Evolutionary conservation across 306 rosid genomes (phyloP), one percentile per base, ranked within the genome.

Genomic region (Cucurbita ficifolia): DNA sequence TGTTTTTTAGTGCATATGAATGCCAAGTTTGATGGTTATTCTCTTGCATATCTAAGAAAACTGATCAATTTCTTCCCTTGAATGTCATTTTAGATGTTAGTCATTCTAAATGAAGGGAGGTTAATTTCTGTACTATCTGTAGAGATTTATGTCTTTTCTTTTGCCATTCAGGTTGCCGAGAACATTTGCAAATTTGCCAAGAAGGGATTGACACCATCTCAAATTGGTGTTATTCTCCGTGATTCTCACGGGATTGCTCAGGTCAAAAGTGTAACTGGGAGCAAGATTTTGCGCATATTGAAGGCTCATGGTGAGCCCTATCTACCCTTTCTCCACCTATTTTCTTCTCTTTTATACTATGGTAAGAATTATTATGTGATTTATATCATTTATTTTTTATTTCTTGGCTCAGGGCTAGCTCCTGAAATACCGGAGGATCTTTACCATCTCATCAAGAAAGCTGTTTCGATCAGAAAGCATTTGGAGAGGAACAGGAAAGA

Each of bases 371-470:
- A 72, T 53, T n/a, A 5, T 53, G 22, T 55, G 40, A 74, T 42
- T 24, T 13, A 21, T 12, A 14, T 24, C n/a, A 0, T 4, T 43
- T 5, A 19, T 39, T 8, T 72, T 18, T 72, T 54, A 19, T 56
- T 55, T 1, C 3, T 16, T 14, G 12, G 16, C 67, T 12, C 45
- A 90, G 96, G 90, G 7, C 94, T 92, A 76, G 97, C 92, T 6
- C 97, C 97, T 48, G 97, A 89, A 71, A 89, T 92, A 38, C 97
- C 97, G 0, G 97, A 92, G 96, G 97, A 91, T 80, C 82, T 91
- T 71, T 92, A 92, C 85, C 96, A 89, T 78, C 86, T 92, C 82
- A 91, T 91, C 72, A 91, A 91, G 88, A 91, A 89, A 77, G 97
- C 96, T 0, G 96, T 92, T 46, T 89, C 96, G 0, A 86, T 89